Evolutionary conservation across 441 rosid genomes (phyloP), one percentile per base, ranked within the genome.

Genomic region (Pelargonium australe): DNA sequence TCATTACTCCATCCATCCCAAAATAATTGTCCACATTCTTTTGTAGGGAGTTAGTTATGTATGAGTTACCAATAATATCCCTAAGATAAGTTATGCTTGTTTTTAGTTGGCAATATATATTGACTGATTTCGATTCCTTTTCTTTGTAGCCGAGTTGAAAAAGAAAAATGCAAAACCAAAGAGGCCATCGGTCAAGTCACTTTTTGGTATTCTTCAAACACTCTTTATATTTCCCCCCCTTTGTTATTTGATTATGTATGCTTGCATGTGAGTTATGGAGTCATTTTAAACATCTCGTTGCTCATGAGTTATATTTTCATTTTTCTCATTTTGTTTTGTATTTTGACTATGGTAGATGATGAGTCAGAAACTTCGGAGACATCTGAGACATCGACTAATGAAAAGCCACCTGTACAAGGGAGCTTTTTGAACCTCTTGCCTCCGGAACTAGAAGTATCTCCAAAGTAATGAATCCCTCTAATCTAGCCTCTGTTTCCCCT

Each of bases 141-240:
- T 63, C 19, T 63, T 34, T 31, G 19, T 86, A 94, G 99, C 86
- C 72, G 97, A 92, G 68, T 66, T 95, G 76, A 92, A 89, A 86
- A 90, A 89, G 84, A 95, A 87, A 80, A 88, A 80, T 80, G 78
- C 91, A 31, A 95, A 95, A 77, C 90, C 91, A 0, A 95, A 90
- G 87, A 86, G 98, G 75, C 96, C 98, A 31, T 92, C 99, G 25
- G 85, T 95, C 78, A 95, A 88, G 77, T 82, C 98, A 69, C 97
- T 95, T 62, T 92, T 95, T 77, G 99, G 99, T 95, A 37, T 34
- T 34, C 7, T 34, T 34, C 47, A 7, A 43, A 43, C 10, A 43
- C 10, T 10, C 47, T 7, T 43, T 10, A 43, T 7, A 43, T 10
- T 10, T 43, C 2, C 7, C 47, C 47, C 53, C 53, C 53, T 47